Percentiles rank a stretch among this genome's conserved stretches.
Evolutionary conservation across 192 early-diverging fungal genomes (phyloP).

Genomic region (Mortierella claussenii): DNA sequence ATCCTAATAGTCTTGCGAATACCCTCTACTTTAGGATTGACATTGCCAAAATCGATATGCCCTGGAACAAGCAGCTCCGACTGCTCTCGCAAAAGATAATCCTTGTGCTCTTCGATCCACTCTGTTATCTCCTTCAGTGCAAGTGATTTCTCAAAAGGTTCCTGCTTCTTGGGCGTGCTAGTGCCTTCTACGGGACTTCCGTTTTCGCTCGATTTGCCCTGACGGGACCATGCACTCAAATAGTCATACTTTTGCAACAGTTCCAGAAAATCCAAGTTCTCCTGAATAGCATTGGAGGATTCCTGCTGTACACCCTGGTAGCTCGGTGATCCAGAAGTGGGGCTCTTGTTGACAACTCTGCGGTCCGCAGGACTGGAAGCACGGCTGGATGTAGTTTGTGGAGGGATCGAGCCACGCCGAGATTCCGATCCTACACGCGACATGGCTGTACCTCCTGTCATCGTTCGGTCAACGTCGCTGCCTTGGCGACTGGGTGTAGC

Average conservation of each 20-base stretch:
- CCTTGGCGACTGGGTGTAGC: slow-evolving; percentile 23
- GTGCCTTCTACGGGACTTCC: slow-evolving; percentile 44
- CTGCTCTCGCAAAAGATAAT: slow-evolving; percentile 36
- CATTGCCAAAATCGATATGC: slow-evolving; percentile 44
- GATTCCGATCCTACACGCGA: slow-evolving; percentile 33
- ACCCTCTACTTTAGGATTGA: slow-evolving; percentile 35
- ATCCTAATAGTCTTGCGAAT: slow-evolving; percentile 32
- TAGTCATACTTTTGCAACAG: slow-evolving; percentile 48
- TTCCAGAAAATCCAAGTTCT: slow-evolving; percentile 41
- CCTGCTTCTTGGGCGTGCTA: slow-evolving; percentile 25
- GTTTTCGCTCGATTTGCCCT: slow-evolving; percentile 41
- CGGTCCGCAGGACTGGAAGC: slow-evolving; percentile 36
- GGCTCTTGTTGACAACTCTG: slow-evolving; percentile 27
- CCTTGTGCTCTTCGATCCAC: slow-evolving; percentile 45
- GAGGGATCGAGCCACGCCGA: slow-evolving; percentile 32
- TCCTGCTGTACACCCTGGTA: slow-evolving; percentile 18
- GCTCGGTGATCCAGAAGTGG: slow-evolving; percentile 18
- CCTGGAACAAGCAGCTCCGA: slow-evolving; percentile 30
- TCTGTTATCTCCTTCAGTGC: slow-evolving; percentile 45
- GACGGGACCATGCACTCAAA: slow-evolving; percentile 35
- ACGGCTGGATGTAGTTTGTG: slow-evolving; percentile 11
- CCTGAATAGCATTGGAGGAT: slow-evolving; percentile 23
- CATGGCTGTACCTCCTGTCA: slow-evolving; percentile 5
- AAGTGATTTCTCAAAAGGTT: slow-evolving; percentile 45
- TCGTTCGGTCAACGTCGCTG: slow-evolving; percentile 8